Evolutionary conservation across 139 green algal genomes (phyloP), one percentile per base, ranked within the genome.

Genomic region (Chlamydomonas incerta): DNA sequence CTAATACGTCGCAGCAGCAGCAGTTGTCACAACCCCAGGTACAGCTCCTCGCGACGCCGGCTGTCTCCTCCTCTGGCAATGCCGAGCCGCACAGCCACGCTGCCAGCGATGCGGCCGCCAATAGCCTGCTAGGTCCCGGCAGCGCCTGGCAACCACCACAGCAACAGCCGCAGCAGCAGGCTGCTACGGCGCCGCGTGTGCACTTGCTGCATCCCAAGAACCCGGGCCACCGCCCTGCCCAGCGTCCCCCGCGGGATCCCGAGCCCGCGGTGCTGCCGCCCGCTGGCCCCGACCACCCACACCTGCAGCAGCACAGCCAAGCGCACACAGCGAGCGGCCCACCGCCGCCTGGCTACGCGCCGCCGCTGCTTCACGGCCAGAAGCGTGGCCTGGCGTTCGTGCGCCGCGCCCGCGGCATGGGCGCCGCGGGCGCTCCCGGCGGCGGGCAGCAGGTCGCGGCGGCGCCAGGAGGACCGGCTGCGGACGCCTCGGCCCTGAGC

Each of bases 121-220:
- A 5, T 8, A 50, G 41, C 41, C 41, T 50, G 41, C 41, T 8
- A 8, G 41, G 41, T 5, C 41, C 41, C 41, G 41, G 6, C 41
- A 8, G 41, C 41, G 41, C 6, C 41, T 50, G 41, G 67, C 21
- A 46, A 46, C 35, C 33, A 34, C 46, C 55, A n/a, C 63, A 77
- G 26, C 21, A 62, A 33, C 35, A 47, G n/a, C 10, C 47, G 57
- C 35, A 47, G 5, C 31, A 63, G 29, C 63, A 77, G 41, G 46
- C 71, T 35, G n/a, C 72, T 26, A 37, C 71, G 55, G 20, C 62
- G 0, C 76, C 37, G 8, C 60, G 62, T 3, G 20, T 28, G 13
- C 76, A 73, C 28, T 37, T 63, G 29, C 23, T 82, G 28, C 60
- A 72, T 35, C 74, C 74, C 23, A 66, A 65, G 57, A 37, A 37